These are phyloP conservation scores for Phoenix roebelenii DNA, from an alignment of 176 grass and related monocot species.

Conservation along the genomic window DNA sequence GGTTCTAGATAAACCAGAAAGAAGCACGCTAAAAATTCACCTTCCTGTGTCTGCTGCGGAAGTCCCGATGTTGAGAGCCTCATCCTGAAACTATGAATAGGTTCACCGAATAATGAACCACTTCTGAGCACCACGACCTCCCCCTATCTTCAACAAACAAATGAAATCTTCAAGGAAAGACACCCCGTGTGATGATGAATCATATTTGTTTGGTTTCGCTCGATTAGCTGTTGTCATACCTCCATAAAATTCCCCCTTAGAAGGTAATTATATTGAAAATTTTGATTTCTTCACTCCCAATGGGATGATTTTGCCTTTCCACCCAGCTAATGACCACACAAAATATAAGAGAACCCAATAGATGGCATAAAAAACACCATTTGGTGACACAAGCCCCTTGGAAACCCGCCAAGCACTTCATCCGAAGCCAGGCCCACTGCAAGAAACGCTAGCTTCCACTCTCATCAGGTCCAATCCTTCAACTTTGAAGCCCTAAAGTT, in stretches of 20 bases:
- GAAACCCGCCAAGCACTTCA: slow-evolving; percentile 8
- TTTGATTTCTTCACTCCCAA: slow-evolving; percentile 7
- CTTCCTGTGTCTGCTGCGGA: slow-evolving; percentile 12
- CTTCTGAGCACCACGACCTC: neutral
- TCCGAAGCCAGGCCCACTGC: slow-evolving; percentile 41
- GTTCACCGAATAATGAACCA: neutral
- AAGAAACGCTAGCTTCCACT: slow-evolving; percentile 23
- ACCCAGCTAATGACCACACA: neutral
- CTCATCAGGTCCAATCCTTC: slow-evolving; percentile 12
- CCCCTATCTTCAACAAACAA: slow-evolving; percentile 9
- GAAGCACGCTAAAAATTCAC: neutral
- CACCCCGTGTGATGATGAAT: neutral
- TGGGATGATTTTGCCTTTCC: slow-evolving; percentile 7
- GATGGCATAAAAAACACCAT: slow-evolving; percentile 5
- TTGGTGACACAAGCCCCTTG: slow-evolving; percentile 2
- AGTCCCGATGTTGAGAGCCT: slow-evolving; percentile 2
- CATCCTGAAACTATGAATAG: slow-evolving; percentile 3
- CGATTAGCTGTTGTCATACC: neutral
- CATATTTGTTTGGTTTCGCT: neutral
- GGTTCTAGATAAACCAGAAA: neutral
- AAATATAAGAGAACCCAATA: slow-evolving; percentile 12
- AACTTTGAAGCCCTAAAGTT: neutral
- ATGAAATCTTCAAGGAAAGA: neutral
- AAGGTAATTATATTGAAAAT: neutral
- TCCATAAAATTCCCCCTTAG: too few species aligned